These are phyloP conservation scores for Zygnema circumcarinatum DNA, from an alignment of 139 green algal species.

Conservation along the genomic window DNA sequence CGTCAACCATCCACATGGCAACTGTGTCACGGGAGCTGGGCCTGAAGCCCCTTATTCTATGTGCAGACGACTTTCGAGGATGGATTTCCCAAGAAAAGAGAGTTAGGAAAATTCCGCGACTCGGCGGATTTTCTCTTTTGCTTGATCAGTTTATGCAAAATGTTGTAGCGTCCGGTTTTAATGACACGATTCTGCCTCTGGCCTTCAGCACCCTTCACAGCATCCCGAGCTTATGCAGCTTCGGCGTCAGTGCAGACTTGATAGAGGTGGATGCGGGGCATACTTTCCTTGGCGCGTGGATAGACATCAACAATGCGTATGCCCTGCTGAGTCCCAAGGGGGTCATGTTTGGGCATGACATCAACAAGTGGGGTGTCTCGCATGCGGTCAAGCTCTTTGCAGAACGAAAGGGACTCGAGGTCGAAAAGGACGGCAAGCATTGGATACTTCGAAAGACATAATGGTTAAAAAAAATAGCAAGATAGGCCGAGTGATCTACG, in stretches of 20 bases:
- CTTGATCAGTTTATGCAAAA: constrained; percentile 46
- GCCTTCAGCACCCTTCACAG: constrained; percentile 16
- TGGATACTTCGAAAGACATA: constrained; percentile 29
- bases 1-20: constrained; percentile 40
- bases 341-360: constrained; percentile 54
- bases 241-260: constrained; percentile 26
- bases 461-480: neutral
- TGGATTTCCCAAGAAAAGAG: neutral
- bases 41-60: constrained; percentile 24
- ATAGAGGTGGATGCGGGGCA: constrained; percentile 48
- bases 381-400: constrained; percentile 36
- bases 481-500: too few relatives aligned
- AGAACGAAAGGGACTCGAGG: neutral
- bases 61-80: constrained; percentile 42
- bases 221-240: constrained; percentile 15
- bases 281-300: constrained; percentile 33
- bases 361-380: constrained; percentile 22
- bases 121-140: constrained; percentile 7
- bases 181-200: constrained; percentile 30
- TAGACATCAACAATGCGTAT: constrained; percentile 31
- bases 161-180: neutral
- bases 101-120: neutral
- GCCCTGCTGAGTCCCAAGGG: constrained; percentile 27
- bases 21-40: constrained; percentile 5
- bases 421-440: constrained; percentile 42